These are phyloP conservation scores for Aspergillus awamori DNA, from an alignment of 2,329 filamentous ascomycete genomes.

Conservation along the genomic window DNA sequence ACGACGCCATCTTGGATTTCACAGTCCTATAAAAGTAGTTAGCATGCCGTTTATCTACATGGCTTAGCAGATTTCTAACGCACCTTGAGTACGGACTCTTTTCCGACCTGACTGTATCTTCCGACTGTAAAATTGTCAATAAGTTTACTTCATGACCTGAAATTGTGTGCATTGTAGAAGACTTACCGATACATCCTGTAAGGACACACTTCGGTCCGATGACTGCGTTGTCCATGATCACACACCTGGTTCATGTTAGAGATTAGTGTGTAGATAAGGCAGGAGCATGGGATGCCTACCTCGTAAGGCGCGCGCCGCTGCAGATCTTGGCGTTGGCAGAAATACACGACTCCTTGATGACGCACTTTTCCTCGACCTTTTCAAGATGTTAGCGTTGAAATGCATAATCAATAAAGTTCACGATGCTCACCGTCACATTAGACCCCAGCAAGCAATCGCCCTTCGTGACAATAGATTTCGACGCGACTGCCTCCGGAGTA, in stretches of 20 bases:
- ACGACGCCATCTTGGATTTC: conserved; percentile 87
- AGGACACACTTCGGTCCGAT: conserved; percentile 78
- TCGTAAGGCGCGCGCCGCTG: conserved; percentile 74
- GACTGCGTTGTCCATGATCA: conserved; percentile 89
- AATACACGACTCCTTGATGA: conserved; percentile 88
- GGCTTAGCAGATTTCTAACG: not conserved
- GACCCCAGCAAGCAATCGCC: conserved; percentile 82
- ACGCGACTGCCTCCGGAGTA: conserved; percentile 78
- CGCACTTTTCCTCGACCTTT: conserved; percentile 64
- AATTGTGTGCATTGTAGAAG: not conserved
- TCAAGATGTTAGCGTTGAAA: not conserved
- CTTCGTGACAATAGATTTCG: conserved; percentile 77
- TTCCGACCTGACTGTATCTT: conserved; percentile 78
- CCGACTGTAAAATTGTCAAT: conserved; percentile 56
- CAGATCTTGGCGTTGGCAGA: conserved; percentile 85
- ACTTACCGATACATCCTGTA: conserved; percentile 70
- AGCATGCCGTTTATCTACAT: not conserved
- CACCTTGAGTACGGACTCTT: conserved; percentile 67
- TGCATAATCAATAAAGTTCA: not conserved
- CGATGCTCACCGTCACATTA: conserved; percentile 76
- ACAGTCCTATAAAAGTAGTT: conserved; percentile 61
- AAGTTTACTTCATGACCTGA: not conserved
- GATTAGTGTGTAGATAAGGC: not conserved
- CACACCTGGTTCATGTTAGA: conserved; percentile 58
- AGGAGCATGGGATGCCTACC: not conserved